A percentile compares a stretch with the other conserved stretches of the same genome.
Evolutionary conservation across 192 early-diverging fungal species (phyloP).

Genomic region (Mortierella claussenii): DNA sequence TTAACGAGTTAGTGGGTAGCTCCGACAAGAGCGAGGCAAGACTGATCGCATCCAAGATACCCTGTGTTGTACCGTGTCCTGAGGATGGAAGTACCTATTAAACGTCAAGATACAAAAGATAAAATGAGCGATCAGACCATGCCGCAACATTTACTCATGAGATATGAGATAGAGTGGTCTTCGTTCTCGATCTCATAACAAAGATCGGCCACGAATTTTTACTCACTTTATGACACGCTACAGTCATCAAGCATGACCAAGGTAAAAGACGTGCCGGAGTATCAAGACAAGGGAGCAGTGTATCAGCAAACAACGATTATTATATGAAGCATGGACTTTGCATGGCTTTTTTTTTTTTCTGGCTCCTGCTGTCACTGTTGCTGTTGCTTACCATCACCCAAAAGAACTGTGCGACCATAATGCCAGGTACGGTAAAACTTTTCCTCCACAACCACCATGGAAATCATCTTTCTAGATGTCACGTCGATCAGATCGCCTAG

Average conservation of each 20-base stretch:
- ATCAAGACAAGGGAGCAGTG: neutral
- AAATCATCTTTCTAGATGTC: conserved; percentile 30
- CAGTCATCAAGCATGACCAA: neutral
- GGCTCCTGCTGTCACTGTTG: too few relatives aligned
- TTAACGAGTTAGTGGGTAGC: conserved; percentile 29
- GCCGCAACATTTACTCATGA: too few relatives aligned
- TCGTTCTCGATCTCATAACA: too few relatives aligned
- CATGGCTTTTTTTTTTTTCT: neutral
- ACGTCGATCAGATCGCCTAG: conserved; percentile 39
- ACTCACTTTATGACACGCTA: conserved; percentile 37
- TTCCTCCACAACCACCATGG: conserved; percentile 32
- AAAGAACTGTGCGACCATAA: conserved; percentile 33
- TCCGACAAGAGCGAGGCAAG: conserved; percentile 38
- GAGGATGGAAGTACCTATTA: conserved; percentile 36
- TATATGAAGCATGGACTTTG: neutral
- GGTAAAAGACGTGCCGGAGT: neutral
- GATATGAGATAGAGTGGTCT: too few relatives aligned
- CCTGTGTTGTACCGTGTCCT: conserved; percentile 40
- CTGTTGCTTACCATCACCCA: conserved; percentile 41
- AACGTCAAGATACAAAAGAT: neutral
- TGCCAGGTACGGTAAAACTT: conserved; percentile 49
- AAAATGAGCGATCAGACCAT: neutral
- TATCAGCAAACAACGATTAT: neutral
- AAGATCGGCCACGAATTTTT: too few relatives aligned
- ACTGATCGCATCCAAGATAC: conserved; percentile 31